These are phyloP conservation scores for Colletotrichum euphorbiae DNA, from an alignment of 2,329 filamentous ascomycete species.

Conservation along the genomic window DNA sequence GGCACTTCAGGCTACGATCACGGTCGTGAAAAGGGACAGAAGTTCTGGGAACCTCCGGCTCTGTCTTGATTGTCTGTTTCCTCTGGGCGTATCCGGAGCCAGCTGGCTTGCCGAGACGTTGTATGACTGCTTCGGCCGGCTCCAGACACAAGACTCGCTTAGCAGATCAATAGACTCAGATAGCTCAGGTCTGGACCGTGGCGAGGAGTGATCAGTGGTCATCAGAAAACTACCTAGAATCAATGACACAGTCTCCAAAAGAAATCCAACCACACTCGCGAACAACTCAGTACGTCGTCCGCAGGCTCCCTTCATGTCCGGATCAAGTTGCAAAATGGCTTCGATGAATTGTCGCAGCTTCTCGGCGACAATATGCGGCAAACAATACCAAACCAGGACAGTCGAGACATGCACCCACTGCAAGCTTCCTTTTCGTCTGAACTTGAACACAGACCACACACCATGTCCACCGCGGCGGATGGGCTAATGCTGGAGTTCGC, in stretches of 20 bases:
- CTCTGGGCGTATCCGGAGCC: no score
- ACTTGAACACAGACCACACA: slow-evolving; percentile 15
- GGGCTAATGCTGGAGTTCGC: slow-evolving; percentile 35
- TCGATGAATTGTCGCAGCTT: not conserved
- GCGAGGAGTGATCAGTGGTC: not conserved
- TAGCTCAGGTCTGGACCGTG: not conserved
- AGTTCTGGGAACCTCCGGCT: no score
- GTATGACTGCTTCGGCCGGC: no score
- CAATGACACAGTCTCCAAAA: no score
- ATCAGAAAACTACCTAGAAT: no score
- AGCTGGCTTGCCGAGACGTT: no score
- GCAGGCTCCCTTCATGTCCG: not conserved
- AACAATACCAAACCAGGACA: not conserved
- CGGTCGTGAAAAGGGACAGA: not conserved
- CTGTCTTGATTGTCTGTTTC: no score
- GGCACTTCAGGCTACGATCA: not conserved
- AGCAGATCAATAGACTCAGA: not conserved
- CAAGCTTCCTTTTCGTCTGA: not conserved
- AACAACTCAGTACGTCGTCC: no score
- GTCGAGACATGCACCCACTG: not conserved
- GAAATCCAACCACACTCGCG: no score
- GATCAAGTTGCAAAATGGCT: not conserved
- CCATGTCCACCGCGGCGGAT: not conserved
- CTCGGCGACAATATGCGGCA: not conserved
- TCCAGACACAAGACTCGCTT: not conserved